phyloP scores from a whole-genome alignment of 371 early-diverging fungal genomes.

The Rhizopus stolonifer region DNA sequence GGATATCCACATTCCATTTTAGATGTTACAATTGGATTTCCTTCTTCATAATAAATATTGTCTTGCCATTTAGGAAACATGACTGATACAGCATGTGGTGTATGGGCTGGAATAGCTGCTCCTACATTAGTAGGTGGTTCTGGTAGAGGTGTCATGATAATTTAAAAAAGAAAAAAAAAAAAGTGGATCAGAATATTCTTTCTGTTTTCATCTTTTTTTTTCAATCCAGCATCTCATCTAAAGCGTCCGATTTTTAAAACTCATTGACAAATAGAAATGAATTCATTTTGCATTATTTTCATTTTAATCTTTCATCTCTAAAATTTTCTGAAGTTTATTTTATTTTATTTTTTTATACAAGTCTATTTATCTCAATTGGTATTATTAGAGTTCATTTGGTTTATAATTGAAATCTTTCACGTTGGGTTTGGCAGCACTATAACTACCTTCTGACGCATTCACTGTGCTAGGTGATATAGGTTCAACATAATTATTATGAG shows the following conservation, averaged over 20 bases:
- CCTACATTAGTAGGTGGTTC: slow-evolving; percentile 57
- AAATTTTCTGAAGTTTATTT: too few species aligned
- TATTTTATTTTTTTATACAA: too few species aligned
- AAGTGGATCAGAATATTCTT: neutral
- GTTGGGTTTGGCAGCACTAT: neutral
- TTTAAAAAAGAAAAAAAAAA: slow-evolving; percentile 5
- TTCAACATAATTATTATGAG: slow-evolving; percentile 5
- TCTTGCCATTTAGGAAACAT: slow-evolving; percentile 89
- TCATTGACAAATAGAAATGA: neutral
- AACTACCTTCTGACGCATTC: neutral
- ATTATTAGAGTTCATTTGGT: neutral
- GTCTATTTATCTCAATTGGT: too few species aligned
- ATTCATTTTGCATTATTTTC: too few species aligned
- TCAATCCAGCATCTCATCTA: slow-evolving; percentile 1
- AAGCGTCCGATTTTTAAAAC: neutral
- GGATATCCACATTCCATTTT: slow-evolving; percentile 89
- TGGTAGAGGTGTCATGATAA: slow-evolving; percentile 14
- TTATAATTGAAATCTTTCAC: neutral
- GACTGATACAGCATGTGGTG: slow-evolving; percentile 89
- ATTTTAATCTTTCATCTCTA: too few species aligned
- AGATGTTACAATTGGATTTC: slow-evolving; percentile 66
- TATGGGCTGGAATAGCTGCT: slow-evolving; percentile 69
- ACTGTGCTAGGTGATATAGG: neutral
- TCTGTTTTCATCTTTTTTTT: neutral
- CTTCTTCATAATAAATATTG: slow-evolving; percentile 93